Conservation (phyloP, 2,329 filamentous ascomycete genomes). For the Ceratocystiopsis minuta region DNA sequence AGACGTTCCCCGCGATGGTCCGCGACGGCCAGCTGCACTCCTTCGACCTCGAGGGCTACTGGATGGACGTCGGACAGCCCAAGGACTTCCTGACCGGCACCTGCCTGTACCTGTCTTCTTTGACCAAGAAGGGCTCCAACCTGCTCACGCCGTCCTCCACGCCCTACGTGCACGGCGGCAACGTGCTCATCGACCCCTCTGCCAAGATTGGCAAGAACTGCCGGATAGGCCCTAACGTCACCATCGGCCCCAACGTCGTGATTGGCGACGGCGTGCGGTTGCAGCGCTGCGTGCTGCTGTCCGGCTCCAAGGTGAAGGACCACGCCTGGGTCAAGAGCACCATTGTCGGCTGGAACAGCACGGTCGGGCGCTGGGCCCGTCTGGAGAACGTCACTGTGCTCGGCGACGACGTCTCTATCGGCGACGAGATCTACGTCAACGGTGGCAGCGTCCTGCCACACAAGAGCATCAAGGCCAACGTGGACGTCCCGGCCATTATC, state of each 20-base stretch:
- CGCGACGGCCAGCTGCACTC: slow-evolving; percentile 82
- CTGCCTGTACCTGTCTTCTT: slow-evolving; percentile 84
- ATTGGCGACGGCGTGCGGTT: slow-evolving; percentile 87
- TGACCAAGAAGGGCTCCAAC: slow-evolving; percentile 80
- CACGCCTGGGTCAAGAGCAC: slow-evolving; percentile 98
- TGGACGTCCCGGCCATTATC: slow-evolving; percentile 60
- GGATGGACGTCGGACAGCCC: slow-evolving; percentile 98
- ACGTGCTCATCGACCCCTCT: slow-evolving; percentile 83
- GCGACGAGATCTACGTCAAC: slow-evolving; percentile 97
- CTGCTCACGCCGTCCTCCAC: slow-evolving; percentile 56
- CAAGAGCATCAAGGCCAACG: slow-evolving; percentile 98
- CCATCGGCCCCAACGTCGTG: slow-evolving; percentile 81
- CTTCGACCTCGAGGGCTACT: slow-evolving; percentile 92
- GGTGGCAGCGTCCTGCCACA: slow-evolving; percentile 87
- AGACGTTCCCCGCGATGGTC: slow-evolving; percentile 91
- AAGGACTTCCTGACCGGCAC: slow-evolving; percentile 97
- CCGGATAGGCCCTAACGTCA: slow-evolving; percentile 92
- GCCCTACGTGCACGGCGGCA: slow-evolving; percentile 77
- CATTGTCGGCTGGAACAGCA: slow-evolving; percentile 97
- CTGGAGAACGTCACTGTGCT: slow-evolving; percentile 97
- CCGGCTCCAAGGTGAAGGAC: slow-evolving; percentile 89
- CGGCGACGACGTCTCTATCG: slow-evolving; percentile 92
- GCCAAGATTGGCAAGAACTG: slow-evolving; percentile 98
- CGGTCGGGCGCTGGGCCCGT: slow-evolving; percentile 85
- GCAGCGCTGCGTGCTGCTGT: slow-evolving; percentile 78